These are phyloP conservation scores for Rugonectria rugulosa DNA, from an alignment of 2,329 filamentous ascomycete species.

Conservation along the genomic window DNA sequence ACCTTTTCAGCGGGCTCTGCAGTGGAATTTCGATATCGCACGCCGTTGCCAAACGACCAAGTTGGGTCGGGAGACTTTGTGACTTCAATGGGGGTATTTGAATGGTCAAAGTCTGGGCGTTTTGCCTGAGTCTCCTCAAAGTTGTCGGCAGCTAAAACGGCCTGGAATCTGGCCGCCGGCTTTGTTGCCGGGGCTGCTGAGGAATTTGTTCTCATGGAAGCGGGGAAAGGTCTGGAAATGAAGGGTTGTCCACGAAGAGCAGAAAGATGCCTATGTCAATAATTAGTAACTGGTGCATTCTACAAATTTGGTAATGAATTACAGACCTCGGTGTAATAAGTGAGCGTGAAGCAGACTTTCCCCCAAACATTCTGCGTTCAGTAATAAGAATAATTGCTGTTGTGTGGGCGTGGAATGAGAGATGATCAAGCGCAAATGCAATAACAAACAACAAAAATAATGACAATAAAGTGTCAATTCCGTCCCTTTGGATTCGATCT, in stretches of 20 bases:
- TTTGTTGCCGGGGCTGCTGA: conserved; percentile 18
- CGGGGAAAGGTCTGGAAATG: background rate
- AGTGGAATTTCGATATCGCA: conserved; percentile 26
- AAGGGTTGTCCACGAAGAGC: background rate
- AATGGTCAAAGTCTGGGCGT: conserved; percentile 37
- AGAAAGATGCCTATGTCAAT: conserved; percentile 8
- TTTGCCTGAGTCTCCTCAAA: conserved; percentile 35
- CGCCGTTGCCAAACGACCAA: conserved; percentile 56
- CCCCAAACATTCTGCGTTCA: background rate
- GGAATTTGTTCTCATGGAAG: conserved; percentile 19
- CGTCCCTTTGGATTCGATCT: no score
- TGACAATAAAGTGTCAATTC: no score
- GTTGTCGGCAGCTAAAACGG: conserved; percentile 31
- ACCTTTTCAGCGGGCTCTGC: conserved; percentile 36
- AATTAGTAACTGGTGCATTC: background rate
- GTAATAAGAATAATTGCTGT: no score
- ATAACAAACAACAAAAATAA: no score
- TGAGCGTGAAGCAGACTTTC: background rate
- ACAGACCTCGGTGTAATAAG: conserved; percentile 7
- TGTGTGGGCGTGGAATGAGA: no score
- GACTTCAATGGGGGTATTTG: conserved; percentile 29
- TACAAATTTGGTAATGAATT: no score
- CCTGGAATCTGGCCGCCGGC: conserved; percentile 32
- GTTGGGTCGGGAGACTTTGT: conserved; percentile 49
- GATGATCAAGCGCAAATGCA: no score